Base-by-base conservation (phyloP, 2,329 filamentous ascomycete genomes). In the Fusarium sp. region DNA sequence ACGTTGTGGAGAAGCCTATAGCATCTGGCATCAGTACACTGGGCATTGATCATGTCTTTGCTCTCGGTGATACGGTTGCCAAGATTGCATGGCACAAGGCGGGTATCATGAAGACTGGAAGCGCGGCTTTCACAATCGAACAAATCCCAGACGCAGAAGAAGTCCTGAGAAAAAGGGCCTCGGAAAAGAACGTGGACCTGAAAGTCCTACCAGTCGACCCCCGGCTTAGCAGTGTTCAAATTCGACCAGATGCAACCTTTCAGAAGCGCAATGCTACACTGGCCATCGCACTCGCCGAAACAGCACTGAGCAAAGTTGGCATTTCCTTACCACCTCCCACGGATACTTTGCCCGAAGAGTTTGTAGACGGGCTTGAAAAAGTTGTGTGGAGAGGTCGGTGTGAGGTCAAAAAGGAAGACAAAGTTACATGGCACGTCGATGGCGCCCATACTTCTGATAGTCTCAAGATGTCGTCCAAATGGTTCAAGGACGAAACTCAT, bases 401-500 rank as follows among this genome's bases (percentile, higher is more conserved):
- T 78, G 89, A 92, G 73, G 83, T 87, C 44, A 89, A 87, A 75
- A 74, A 81, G 7, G 88, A 90, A 68, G 85, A 84, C 6, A 78
- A 78, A 5, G 84, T 97, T 10, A 87, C 86, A 22, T 99, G 95
- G 95, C 92, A 95, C 78, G 89, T 99, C 26, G 96, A 99, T 79
- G 95, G 96, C 14, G 96, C 95, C 6, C 96, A 99, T 82, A 99
- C 95, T 0, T 86, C 92, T 7, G 95, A 98, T 79, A 98, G 95
- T 79, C 91, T 99, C 61, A 89, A 92, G 71, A 88, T 94, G 73
- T 94, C 94, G 9, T 91, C 91, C 1, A 88, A 89, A 70, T 98
- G 95, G 95, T 98, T 97, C 78, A 89, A 90, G 5, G 81, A 81
- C 15, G 85, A 88, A 75, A 84, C 78, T n/a, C 78, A 80, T 35